Conservation (phyloP, 495 filamentous ascomycete genomes). For the Aspergillus nidulans region DNA sequence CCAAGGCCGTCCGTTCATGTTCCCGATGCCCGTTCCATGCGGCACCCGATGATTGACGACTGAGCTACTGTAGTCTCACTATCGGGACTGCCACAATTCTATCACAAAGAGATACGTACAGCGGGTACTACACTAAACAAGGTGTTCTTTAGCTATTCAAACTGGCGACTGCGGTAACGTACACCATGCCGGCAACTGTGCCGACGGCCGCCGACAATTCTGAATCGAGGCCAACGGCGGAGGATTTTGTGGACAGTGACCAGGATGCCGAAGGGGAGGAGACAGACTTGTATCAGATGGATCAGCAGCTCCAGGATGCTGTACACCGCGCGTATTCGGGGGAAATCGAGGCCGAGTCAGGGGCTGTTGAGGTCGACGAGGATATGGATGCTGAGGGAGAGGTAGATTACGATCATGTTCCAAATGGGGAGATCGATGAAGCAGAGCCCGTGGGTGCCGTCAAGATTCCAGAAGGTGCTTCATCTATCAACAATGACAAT, state of each 20-base stretch:
- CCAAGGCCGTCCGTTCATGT: conserved; percentile 18
- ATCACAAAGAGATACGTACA: conserved; percentile 6
- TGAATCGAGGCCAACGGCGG: conserved; percentile 30
- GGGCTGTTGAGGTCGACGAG: conserved; percentile 27
- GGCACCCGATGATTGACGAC: conserved; percentile 25
- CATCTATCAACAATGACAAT: conserved; percentile 39
- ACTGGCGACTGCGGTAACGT: conserved; percentile 44
- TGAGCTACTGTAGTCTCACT: conserved; percentile 21
- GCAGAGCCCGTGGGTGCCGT: conserved; percentile 71
- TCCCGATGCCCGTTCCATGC: conserved; percentile 23
- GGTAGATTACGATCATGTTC: conserved; percentile 15
- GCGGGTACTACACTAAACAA: neutral
- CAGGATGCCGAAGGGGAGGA: conserved; percentile 52
- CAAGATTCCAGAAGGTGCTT: conserved; percentile 57
- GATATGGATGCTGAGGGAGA: conserved; percentile 33
- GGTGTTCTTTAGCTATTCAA: conserved; percentile 20
- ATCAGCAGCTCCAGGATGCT: conserved; percentile 45
- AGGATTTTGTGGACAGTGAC: conserved; percentile 42
- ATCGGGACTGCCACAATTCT: conserved; percentile 10
- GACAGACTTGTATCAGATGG: conserved; percentile 44
- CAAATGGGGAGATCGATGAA: conserved; percentile 41
- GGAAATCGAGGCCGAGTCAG: conserved; percentile 41
- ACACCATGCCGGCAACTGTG: conserved; percentile 47
- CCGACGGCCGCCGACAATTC: conserved; percentile 39
- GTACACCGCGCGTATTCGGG: conserved; percentile 52